Conservation (phyloP, 2,329 filamentous ascomycete genomes). For the Aschersonia sp. region DNA sequence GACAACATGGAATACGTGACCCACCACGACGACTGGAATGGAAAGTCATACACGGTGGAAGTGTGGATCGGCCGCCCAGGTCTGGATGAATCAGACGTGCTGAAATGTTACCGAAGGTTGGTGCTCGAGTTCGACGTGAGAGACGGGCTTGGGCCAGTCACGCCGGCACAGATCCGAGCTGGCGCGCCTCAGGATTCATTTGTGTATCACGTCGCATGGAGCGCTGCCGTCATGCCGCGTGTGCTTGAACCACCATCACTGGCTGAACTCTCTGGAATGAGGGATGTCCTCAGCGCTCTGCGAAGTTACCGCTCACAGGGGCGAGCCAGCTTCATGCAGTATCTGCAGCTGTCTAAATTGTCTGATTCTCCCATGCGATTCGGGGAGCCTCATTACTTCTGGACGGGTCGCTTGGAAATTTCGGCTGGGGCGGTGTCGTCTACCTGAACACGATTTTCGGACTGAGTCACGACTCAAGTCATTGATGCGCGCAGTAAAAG, state of each 20-base stretch:
- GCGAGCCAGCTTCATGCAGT: constrained; percentile 12
- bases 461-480: too few relatives aligned
- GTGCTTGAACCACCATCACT: constrained; percentile 13
- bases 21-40: constrained; percentile 13
- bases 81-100: constrained; percentile 18
- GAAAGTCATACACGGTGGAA: constrained; percentile 8
- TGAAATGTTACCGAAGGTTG: constrained; percentile 33
- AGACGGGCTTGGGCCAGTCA: constrained; percentile 27
- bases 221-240: constrained; percentile 26
- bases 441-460: background rate
- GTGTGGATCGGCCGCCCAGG: constrained; percentile 34
- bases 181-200: constrained; percentile 31
- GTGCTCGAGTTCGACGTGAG: constrained; percentile 21
- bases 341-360: constrained; percentile 6
- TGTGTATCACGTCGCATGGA: constrained; percentile 39
- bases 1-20: constrained; percentile 10
- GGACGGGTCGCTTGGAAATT: constrained; percentile 24
- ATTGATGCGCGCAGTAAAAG: too few relatives aligned
- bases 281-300: constrained; percentile 26
- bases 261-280: constrained; percentile 21
- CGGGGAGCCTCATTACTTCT: constrained; percentile 20
- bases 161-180: constrained; percentile 32
- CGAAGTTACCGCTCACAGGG: constrained; percentile 22
- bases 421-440: constrained; percentile 1
- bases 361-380: constrained; percentile 3